A percentile compares a stretch with the other conserved stretches of the same genome.
phyloP scores from a whole-genome alignment of 257 asterid species.

The Plantago major region DNA sequence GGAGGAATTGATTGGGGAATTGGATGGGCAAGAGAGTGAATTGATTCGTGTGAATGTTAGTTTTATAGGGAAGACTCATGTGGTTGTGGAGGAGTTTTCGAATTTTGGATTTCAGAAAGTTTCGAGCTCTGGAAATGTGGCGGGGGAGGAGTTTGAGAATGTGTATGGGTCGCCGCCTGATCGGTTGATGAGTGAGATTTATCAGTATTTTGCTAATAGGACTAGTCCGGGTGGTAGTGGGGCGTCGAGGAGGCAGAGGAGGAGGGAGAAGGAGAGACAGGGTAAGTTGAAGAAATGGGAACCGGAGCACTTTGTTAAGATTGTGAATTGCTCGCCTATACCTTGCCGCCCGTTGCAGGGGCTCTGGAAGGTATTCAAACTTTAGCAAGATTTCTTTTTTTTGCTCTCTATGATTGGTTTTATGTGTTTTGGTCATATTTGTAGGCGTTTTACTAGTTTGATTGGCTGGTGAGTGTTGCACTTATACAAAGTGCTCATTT shows the following conservation, averaged over 20 bases:
- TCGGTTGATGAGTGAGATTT: slow-evolving; percentile 58
- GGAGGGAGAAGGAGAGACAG: slow-evolving; percentile 71
- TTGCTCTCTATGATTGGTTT: background rate
- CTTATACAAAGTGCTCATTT: too few relatives aligned
- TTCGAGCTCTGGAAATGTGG: slow-evolving; percentile 37
- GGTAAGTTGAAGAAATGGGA: slow-evolving; percentile 62
- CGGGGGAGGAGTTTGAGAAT: slow-evolving; percentile 49
- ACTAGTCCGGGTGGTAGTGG: slow-evolving; percentile 81
- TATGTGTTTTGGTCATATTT: background rate
- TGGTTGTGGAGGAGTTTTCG: slow-evolving; percentile 66
- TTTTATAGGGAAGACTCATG: slow-evolving; percentile 56
- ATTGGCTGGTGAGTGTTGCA: too few relatives aligned
- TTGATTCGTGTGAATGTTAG: slow-evolving; percentile 60
- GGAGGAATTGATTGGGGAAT: slow-evolving; percentile 39
- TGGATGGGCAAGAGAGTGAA: slow-evolving; percentile 33
- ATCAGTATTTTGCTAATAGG: slow-evolving; percentile 74
- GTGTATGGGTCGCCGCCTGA: slow-evolving; percentile 74
- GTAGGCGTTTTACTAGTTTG: too few relatives aligned
- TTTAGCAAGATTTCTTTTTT: slow-evolving; percentile 1
- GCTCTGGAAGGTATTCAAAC: slow-evolving; percentile 72
- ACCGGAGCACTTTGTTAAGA: slow-evolving; percentile 69
- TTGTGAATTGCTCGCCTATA: slow-evolving; percentile 62
- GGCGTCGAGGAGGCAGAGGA: slow-evolving; percentile 74
- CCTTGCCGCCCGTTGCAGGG: slow-evolving; percentile 81
- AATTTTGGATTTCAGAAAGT: slow-evolving; percentile 23